Evolutionary conservation across 441 rosid genomes (phyloP).

Genomic region (Pelargonium cotyledonis): DNA sequence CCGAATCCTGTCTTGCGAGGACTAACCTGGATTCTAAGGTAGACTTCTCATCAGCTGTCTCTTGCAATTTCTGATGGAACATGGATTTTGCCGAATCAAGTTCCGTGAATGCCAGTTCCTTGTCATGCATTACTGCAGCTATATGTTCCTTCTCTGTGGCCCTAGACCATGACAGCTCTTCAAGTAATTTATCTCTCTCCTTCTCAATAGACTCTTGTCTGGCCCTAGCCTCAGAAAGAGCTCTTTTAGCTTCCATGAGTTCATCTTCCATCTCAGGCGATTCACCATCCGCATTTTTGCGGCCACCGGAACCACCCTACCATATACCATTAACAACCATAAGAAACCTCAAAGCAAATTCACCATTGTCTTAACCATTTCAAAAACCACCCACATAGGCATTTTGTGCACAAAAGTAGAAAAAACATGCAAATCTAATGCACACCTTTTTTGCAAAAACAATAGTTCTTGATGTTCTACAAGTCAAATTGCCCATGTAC

Average conservation of each 20-base stretch:
- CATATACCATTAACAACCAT: conserved; percentile 15
- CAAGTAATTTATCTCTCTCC: conserved; percentile 38
- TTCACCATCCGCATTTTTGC: conserved; percentile 18
- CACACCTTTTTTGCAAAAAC: conserved; percentile 27
- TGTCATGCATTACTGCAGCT: conserved; percentile 31
- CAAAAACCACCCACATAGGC: background rate
- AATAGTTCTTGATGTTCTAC: conserved; percentile 20
- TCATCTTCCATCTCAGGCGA: conserved; percentile 21
- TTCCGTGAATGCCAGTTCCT: conserved; percentile 34
- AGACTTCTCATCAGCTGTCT: conserved; percentile 32
- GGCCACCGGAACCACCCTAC: conserved; percentile 29
- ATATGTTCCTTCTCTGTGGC: conserved; percentile 36
- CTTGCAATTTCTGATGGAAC: conserved; percentile 35
- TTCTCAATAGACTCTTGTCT: conserved; percentile 30
- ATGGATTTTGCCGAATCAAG: conserved; percentile 33
- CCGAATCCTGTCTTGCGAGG: conserved; percentile 39
- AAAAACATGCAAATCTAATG: conserved; percentile 7
- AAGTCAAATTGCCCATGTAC: conserved; percentile 17
- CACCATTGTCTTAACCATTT: background rate
- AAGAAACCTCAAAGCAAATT: conserved; percentile 5
- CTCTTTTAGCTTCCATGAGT: conserved; percentile 25
- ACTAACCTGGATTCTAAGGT: conserved; percentile 36
- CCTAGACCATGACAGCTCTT: conserved; percentile 31
- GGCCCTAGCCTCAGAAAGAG: conserved; percentile 33
- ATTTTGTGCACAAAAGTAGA: background rate